These are phyloP conservation scores for Trichoderma sp. DNA, from an alignment of 2,329 filamentous ascomycete species.

Conservation along the genomic window DNA sequence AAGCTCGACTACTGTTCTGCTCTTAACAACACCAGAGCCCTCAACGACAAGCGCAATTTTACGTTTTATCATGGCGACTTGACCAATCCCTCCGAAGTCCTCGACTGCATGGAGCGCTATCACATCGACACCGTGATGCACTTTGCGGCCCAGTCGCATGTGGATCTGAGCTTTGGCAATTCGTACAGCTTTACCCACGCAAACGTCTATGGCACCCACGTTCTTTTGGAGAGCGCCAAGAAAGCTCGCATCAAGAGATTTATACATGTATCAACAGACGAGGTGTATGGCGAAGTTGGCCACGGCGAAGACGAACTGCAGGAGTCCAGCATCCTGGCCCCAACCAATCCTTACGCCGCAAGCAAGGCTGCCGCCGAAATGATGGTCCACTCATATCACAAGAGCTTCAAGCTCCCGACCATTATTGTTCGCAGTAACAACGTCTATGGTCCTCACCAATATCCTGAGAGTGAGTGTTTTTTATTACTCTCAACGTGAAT, in stretches of 20 bases:
- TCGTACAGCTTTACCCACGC: slow-evolving; percentile 78
- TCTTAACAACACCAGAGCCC: slow-evolving; percentile 71
- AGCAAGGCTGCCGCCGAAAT: slow-evolving; percentile 82
- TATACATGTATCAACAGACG: slow-evolving; percentile 80
- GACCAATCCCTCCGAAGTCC: slow-evolving; percentile 66
- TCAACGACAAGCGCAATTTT: slow-evolving; percentile 70
- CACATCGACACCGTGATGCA: slow-evolving; percentile 78
- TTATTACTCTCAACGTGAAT: neutral
- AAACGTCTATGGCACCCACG: slow-evolving; percentile 82
- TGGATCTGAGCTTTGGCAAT: slow-evolving; percentile 79
- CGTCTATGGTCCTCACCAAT: slow-evolving; percentile 82
- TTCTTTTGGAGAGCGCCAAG: slow-evolving; percentile 73
- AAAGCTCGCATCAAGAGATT: slow-evolving; percentile 69
- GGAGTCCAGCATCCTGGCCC: slow-evolving; percentile 71
- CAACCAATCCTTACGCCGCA: slow-evolving; percentile 79
- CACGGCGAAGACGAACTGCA: slow-evolving; percentile 68
- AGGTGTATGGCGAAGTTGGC: slow-evolving; percentile 79
- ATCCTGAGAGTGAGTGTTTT: slow-evolving; percentile 67
- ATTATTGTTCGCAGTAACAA: slow-evolving; percentile 83
- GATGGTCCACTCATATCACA: slow-evolving; percentile 83
- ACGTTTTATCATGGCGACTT: slow-evolving; percentile 78
- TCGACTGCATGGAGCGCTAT: slow-evolving; percentile 67
- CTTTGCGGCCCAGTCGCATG: slow-evolving; percentile 83
- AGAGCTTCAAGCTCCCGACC: slow-evolving; percentile 75
- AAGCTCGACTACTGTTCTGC: slow-evolving; percentile 82